Base-by-base conservation (phyloP, 805 yeast species). In the Starmerella tilneyi region DNA sequence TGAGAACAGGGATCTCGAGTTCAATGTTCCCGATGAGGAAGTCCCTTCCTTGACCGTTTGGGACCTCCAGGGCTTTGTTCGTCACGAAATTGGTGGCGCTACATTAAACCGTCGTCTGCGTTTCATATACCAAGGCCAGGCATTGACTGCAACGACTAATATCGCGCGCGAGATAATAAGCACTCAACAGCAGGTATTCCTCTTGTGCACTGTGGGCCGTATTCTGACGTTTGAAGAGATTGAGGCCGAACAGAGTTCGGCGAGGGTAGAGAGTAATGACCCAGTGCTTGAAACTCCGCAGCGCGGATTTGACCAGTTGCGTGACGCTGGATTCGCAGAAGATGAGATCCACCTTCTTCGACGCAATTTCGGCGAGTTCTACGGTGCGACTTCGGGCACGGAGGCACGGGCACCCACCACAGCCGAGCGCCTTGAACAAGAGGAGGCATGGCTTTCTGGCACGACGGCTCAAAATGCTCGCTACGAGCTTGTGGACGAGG, bases 281-380 rank as follows among this genome's bases (percentile, higher is more conserved):
- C n/a, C 38, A 4, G 40, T 16, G 16, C 40, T n/a, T n/a, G n/a
- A 20, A 9, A n/a, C 40, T 3, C 40, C 40, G 24, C 40, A 22
- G 26, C 40, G 40, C 11, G 40, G 40, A 4, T 36, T 36, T 15
- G 40, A 36, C n/a, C 40, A 36, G 40, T 22, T 36, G 21, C 40
- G 40, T 21, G 40, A 36, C 15, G 40, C 40, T 9, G 40, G 40
- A 17, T 36, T 36, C 12, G 40, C 40, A 8, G 40, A 36, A 15
- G 40, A 36, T n/a, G 40, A 36, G 16, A 36, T 36, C 29, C 40
- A 36, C 30, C 29, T 36, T 3, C 22, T 36, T n/a, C 12, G 40
- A 15, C 28, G 30, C 30, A 36, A 36, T 16, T 36, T 36, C 21
- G 40, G 40, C 12, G 40, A 36, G 29, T 30, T 36, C 4, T 36